Conservation (phyloP, 2,329 filamentous ascomycete genomes). For the Cercospora sp. region DNA sequence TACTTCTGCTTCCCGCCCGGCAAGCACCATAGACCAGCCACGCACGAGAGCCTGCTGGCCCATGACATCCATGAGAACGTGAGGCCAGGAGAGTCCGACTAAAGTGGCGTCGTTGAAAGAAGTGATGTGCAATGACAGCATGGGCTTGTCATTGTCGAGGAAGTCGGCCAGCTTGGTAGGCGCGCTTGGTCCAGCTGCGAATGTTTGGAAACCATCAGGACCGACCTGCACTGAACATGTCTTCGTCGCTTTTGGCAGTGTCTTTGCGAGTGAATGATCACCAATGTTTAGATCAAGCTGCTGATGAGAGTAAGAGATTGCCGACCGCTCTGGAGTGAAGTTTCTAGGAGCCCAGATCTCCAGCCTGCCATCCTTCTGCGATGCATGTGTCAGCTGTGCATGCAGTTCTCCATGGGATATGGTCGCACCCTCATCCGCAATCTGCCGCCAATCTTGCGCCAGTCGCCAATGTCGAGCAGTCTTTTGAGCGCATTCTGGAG, state of each 20-base stretch:
- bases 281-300: no score
- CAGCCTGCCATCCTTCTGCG: no score
- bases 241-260: not conserved
- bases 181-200: not conserved
- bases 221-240: not conserved
- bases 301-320: no score
- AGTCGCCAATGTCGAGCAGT: slow-evolving; percentile 7
- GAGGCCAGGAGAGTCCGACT: not conserved
- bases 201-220: not conserved
- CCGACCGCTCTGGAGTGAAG: no score
- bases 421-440: not conserved
- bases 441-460: slow-evolving; percentile 1
- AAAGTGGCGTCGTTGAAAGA: not conserved
- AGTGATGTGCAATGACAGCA: not conserved
- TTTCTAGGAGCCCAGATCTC: no score
- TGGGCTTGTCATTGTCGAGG: not conserved
- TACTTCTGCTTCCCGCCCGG: not conserved
- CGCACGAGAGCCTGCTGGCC: not conserved
- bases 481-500: slow-evolving; percentile 30
- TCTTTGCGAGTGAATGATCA: not conserved
- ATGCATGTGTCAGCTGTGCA: no score
- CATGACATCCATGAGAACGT: not conserved
- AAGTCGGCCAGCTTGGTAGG: not conserved
- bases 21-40: not conserved
- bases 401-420: no score